Conservation (phyloP, 2,329 filamentous ascomycete species). For the Apiospora saccharicola region DNA sequence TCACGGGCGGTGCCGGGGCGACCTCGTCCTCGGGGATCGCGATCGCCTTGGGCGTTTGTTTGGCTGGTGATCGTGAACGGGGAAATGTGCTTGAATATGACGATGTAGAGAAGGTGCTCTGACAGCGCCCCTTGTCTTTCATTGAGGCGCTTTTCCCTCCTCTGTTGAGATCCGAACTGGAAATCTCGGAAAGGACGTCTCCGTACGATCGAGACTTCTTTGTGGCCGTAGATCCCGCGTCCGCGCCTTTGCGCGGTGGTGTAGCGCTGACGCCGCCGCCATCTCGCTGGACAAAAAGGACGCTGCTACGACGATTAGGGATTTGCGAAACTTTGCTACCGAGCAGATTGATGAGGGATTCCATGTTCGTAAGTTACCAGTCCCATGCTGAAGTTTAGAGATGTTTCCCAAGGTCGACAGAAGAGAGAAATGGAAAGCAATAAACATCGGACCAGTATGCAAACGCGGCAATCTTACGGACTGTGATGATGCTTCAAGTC, state of each 20-base stretch:
- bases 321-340: constrained; percentile 18
- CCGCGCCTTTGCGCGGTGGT: constrained; percentile 1
- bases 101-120: background rate
- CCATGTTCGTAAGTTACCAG: background rate
- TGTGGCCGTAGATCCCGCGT: background rate
- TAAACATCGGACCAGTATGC: background rate
- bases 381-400: background rate
- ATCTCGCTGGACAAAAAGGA: constrained; percentile 1
- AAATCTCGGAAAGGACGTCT: background rate
- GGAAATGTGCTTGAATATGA: background rate
- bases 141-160: background rate
- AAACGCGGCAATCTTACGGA: background rate
- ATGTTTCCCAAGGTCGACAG: background rate
- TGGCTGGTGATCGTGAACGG: background rate
- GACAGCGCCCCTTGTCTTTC: background rate
- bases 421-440: background rate
- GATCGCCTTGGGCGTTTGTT: background rate
- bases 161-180: constrained; percentile 12
- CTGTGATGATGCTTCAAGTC: background rate
- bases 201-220: background rate
- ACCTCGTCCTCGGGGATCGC: background rate
- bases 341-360: constrained; percentile 14
- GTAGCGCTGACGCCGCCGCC: background rate
- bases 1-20: background rate
- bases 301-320: constrained; percentile 3